Evolutionary conservation across 257 asterid species (phyloP), one percentile per base, ranked within the genome.

Genomic region (Anisodus acutangulus): DNA sequence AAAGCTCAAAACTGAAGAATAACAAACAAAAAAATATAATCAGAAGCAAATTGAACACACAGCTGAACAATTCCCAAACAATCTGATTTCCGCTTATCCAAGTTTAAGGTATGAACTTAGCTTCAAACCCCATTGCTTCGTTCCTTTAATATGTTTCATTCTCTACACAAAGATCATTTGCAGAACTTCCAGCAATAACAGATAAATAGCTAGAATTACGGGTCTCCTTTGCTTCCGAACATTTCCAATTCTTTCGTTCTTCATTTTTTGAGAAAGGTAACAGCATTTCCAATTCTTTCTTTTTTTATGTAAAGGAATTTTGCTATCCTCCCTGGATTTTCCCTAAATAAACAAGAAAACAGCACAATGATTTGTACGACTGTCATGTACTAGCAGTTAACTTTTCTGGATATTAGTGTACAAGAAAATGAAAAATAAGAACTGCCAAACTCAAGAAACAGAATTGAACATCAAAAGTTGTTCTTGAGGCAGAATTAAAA

Each of bases 1-100:
- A 76, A 76, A 76, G 12, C 63, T 51, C 62, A 76, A 51, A 22
- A 51, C 45, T 3, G 22, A 76, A 51, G 47, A 26, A 13, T n/a
- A 74, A 74, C 80, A 22, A 76, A 76, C 81, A 51, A 76, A 19
- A 71, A 55, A 12, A 51, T 43, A 51, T 76, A 76, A 76, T 76
- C 63, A 76, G 60, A 51, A 26, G 45, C 47, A 51, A 26, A 76
- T 22, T 5, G 19, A 74, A 43, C 12, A 3, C 81, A 31, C 62
- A 74, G 81, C 45, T 74, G 62, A 74, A 22, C 43, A 49, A 49
- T 47, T 22, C 62, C 62, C 12, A 49, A 74, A 22, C 62, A 74
- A 74, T 49, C 45, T 74, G 22, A 74, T 49, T 74, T 74, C 80
- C 60, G 22, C 41, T 12, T 11, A 51, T 49, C 62, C 7, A 19